Base-by-base conservation (phyloP, 2,329 filamentous ascomycete genomes). In the Curvularia spicifera region DNA sequence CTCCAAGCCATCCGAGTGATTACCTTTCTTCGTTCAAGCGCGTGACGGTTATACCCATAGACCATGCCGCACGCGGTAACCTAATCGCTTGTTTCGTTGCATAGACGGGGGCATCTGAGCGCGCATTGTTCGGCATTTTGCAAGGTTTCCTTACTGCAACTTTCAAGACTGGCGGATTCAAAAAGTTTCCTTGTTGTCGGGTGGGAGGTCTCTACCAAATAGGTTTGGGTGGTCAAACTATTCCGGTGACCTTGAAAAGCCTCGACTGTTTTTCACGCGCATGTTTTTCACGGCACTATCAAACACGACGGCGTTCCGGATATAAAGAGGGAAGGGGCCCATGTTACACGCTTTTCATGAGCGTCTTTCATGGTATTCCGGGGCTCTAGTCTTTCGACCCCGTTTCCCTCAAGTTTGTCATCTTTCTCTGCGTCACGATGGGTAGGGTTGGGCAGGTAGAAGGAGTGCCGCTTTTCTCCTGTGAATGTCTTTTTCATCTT, bases 81-180 rank as follows among this genome's bases (percentile, higher is more conserved):
- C 69, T 76, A 76, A 75, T 76, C 71, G 70, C 69, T 72, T 71
- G 68, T 69, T 71, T 70, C 72, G 74, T 77, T 76, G 73, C 71
- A 76, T 76, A 76, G 73, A 76, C 68, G 56, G 70, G 73, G 71
- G 71, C 72, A 73, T 75, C 68, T 74, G 67, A 72, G 70, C 72
- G 72, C 71, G 71, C 70, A 75, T 72, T 73, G 68, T 70, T 66
- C 43, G 72, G 74, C 74, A 77, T 77, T 72, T 76, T 65, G 71
- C 67, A 70, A 65, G 63, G 61, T 66, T 68, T 53, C 57, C 48
- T 53, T 51, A 51, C 39, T 52, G 48, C 53, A 45, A 52, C 53
- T 57, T 68, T 63, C 67, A 65, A 63, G 63, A 67, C 53, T 60
- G 60, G 61, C 53, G 58, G 57, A 55, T 58, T 67, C 53, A 59